These are phyloP conservation scores for Trichophyton simii DNA, from an alignment of 2,329 filamentous ascomycete genomes.

Conservation along the genomic window DNA sequence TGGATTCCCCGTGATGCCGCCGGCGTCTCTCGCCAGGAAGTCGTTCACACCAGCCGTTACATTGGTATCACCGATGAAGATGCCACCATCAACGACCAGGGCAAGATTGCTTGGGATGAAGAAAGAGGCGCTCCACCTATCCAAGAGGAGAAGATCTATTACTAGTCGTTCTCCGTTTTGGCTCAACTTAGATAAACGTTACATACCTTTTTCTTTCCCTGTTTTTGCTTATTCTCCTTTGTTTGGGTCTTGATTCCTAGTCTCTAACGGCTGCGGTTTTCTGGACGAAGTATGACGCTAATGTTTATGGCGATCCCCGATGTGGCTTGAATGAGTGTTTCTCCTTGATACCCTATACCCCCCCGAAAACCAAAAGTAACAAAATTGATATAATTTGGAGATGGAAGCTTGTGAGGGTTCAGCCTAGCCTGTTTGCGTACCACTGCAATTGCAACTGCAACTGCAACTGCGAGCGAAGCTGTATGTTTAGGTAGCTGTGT, in stretches of 20 bases:
- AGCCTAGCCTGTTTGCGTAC: background rate
- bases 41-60: constrained; percentile 56
- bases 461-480: background rate
- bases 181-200: background rate
- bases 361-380: background rate
- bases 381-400: background rate
- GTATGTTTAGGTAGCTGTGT: background rate
- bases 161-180: constrained; percentile 23
- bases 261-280: background rate
- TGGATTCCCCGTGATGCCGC: constrained; percentile 71
- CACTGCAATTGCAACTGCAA: background rate
- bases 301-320: background rate
- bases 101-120: constrained; percentile 48
- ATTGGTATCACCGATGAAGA: constrained; percentile 73
- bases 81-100: constrained; percentile 57
- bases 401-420: background rate
- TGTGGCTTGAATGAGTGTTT: background rate
- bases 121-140: constrained; percentile 47
- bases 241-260: background rate
- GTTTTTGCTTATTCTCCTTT: background rate
- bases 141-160: constrained; percentile 45
- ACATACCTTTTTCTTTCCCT: no score
- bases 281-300: background rate
- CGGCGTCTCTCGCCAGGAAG: constrained; percentile 65
- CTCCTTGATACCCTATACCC: constrained; percentile 1